These are phyloP conservation scores for Cylindrotheca closterium DNA, from an alignment of 108 stramenopile species.

Conservation along the genomic window DNA sequence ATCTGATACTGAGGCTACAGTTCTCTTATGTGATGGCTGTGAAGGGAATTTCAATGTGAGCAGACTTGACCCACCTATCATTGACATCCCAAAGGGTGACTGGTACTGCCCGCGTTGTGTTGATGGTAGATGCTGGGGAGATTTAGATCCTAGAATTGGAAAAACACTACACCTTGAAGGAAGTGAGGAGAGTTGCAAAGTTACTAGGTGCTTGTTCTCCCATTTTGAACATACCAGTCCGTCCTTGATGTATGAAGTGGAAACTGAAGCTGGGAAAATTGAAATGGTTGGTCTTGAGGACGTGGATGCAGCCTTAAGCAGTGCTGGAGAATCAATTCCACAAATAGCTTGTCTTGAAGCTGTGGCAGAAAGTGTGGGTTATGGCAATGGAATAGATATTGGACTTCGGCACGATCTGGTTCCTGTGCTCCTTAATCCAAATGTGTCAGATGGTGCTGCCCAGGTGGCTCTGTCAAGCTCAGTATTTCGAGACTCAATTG, in stretches of 20 bases:
- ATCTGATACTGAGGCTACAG: slow-evolving; percentile 66
- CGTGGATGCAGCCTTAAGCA: slow-evolving; percentile 55
- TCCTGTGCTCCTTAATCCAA: slow-evolving; percentile 74
- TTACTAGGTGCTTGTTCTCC: slow-evolving; percentile 21
- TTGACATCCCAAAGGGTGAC: slow-evolving; percentile 77
- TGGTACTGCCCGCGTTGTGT: slow-evolving; percentile 89
- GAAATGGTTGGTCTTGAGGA: slow-evolving; percentile 56
- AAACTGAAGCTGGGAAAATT: slow-evolving; percentile 28
- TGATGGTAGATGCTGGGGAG: slow-evolving; percentile 71
- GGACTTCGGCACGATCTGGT: slow-evolving; percentile 57
- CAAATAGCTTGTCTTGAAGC: slow-evolving; percentile 67
- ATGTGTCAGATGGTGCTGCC: slow-evolving; percentile 74
- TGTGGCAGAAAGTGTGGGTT: slow-evolving; percentile 77
- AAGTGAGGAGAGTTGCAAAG: slow-evolving; percentile 4
- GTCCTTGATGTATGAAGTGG: slow-evolving; percentile 57
- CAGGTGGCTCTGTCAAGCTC: slow-evolving; percentile 65
- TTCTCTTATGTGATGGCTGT: slow-evolving; percentile 86
- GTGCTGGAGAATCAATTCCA: slow-evolving; percentile 45
- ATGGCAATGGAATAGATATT: slow-evolving; percentile 61
- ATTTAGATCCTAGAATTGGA: slow-evolving; percentile 79
- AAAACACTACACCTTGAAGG: slow-evolving; percentile 33
- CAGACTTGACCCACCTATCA: slow-evolving; percentile 70
- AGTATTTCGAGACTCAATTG: slow-evolving; percentile 73
- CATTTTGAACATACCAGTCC: slow-evolving; percentile 32
- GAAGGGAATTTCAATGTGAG: slow-evolving; percentile 90